A percentile compares a stretch with the other conserved stretches of the same genome.
Conservation (phyloP, 768 basidiomycete species). For the Leccinellum albellum region DNA sequence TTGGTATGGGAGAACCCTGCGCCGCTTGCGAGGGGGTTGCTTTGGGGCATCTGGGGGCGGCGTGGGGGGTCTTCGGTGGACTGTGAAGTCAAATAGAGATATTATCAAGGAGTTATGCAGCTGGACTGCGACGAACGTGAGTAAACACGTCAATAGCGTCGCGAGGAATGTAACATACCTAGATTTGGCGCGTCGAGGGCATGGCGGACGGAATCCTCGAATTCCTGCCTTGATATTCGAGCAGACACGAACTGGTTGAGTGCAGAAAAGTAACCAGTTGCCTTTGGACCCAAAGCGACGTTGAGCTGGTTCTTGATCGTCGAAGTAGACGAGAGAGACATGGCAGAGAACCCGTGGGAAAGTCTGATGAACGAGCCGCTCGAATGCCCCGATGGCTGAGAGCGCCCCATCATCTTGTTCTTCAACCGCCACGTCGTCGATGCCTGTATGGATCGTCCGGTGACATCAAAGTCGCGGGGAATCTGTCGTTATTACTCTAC, state of each 20-base stretch:
- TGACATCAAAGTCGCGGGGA: conserved; percentile 69
- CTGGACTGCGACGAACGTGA: conserved; percentile 49
- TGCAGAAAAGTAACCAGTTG: conserved; percentile 55
- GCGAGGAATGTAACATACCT: conserved; percentile 25
- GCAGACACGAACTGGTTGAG: conserved; percentile 69
- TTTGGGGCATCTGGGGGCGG: conserved; percentile 62
- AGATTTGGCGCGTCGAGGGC: conserved; percentile 58
- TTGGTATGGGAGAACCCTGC: conserved; percentile 67
- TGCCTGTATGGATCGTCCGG: conserved; percentile 47
- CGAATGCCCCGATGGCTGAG: background rate
- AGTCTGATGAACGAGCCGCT: background rate
- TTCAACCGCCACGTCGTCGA: conserved; percentile 11
- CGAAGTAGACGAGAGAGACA: conserved; percentile 75
- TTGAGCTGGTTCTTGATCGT: conserved; percentile 68
- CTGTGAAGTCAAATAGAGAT: conserved; percentile 76
- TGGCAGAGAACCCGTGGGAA: conserved; percentile 29
- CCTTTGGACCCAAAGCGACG: conserved; percentile 57
- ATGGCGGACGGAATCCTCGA: conserved; percentile 65
- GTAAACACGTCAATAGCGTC: background rate
- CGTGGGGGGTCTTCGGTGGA: conserved; percentile 62
- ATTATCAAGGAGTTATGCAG: conserved; percentile 83
- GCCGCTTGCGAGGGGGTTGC: conserved; percentile 62
- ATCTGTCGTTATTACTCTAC: conserved; percentile 65
- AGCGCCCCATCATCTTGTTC: background rate
- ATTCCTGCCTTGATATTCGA: conserved; percentile 66